phyloP scores from a whole-genome alignment of 2,329 filamentous ascomycete genomes.

The Myriangium duriaei region DNA sequence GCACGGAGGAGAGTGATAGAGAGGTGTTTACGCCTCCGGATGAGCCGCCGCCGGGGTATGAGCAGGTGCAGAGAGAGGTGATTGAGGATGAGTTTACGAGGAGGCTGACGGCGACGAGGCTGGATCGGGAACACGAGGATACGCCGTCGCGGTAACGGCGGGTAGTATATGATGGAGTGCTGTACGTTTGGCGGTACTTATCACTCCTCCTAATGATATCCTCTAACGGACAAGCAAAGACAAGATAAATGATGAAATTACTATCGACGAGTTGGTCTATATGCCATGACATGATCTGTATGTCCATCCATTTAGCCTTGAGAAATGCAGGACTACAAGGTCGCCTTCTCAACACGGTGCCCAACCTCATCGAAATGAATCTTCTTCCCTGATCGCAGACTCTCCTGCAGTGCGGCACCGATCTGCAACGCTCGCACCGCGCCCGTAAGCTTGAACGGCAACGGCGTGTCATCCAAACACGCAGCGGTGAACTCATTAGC shows the following conservation, averaged over 20 bases:
- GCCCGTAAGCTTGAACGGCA: constrained; percentile 45
- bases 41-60: constrained; percentile 82
- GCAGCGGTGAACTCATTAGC: constrained; percentile 50
- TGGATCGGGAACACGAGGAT: background rate
- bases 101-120: constrained; percentile 17
- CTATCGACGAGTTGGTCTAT: too few species aligned
- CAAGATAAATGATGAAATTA: too few species aligned
- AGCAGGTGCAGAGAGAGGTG: constrained; percentile 76
- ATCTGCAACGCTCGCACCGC: constrained; percentile 50
- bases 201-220: too few species aligned
- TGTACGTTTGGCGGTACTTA: too few species aligned
- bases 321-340: too few species aligned
- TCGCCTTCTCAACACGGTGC: constrained; percentile 27
- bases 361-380: constrained; percentile 45
- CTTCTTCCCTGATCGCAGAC: constrained; percentile 32
- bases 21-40: constrained; percentile 38
- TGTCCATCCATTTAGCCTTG: too few species aligned
- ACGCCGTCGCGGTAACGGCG: background rate
- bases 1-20: constrained; percentile 15
- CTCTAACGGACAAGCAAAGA: too few species aligned
- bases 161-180: too few species aligned
- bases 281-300: too few species aligned
- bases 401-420: constrained; percentile 38
- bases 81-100: constrained; percentile 60
- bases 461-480: constrained; percentile 42